Evolutionary conservation across 2,329 filamentous ascomycete species (phyloP), one percentile per base, ranked within the genome.

Genomic region (Didymella sp.): DNA sequence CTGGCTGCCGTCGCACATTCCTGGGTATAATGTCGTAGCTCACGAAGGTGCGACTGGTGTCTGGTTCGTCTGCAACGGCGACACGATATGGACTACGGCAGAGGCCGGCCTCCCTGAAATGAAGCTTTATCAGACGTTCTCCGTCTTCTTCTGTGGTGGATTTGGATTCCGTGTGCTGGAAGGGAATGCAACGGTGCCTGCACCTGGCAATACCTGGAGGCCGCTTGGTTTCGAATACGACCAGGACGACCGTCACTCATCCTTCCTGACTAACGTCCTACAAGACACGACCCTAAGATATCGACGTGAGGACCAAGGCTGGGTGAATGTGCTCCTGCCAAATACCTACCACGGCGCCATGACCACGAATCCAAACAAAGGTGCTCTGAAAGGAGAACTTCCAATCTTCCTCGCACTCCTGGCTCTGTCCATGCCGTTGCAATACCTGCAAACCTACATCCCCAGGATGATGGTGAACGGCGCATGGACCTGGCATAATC

Each of bases 321-420:
- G 71, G 71, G 31, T 56, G 4, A 13, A 3, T 1, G 57, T 69
- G 59, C 60, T 73, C 2, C 37, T 75, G 2, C 71, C 72, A 0
- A 56, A 68, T 22, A 67, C 62, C 1, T 71, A 74, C 35, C 69
- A 72, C 31, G 42, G 48, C n/a, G 27, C 9, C n/a, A 1, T 22
- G 8, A 63, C 62, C 21, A 3, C 4, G 2, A 6, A 13, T 25
- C 28, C 12, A 5, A 3, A 4, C 17, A 7, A 40, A 0, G 72
- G 72, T 8, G 71, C 64, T 0, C 43, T 77, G 3, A 67, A 42
- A 12, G 73, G 74, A 5, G 73, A 77, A 2, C 48, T 77, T 1
- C 59, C 71, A 0, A 69, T 77, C 7, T 68, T 77, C 37, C 58
- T 76, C 1, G 71, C 65, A 1, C 53, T 77, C 1, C 37, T 73